Base-by-base conservation (phyloP, 768 basidiomycete genomes). In the Tephrocybe sp. region DNA sequence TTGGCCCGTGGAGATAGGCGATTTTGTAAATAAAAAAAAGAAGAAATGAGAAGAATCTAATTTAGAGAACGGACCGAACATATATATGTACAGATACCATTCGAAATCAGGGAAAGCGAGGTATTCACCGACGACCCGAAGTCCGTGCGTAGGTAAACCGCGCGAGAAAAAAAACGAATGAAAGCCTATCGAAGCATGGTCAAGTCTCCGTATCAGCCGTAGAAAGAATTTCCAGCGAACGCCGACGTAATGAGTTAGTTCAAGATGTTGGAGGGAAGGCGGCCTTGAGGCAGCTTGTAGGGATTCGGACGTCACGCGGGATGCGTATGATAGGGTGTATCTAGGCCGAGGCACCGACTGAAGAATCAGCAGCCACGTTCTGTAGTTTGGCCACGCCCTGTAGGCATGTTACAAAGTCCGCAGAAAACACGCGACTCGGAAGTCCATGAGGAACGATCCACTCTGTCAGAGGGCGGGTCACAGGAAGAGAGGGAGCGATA, bases 181-280 rank as follows among this genome's bases (percentile, higher is more conserved):
- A 34, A 34, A 12, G 15, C 15, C 7, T 27, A n/a, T 10, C 39
- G 41, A 29, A 27, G 24, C 18, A 27, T 15, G 41, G 23, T 22
- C n/a, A 29, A 29, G 33, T 34, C 41, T 42, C 41, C 41, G 41
- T 42, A 27, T 42, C 41, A 42, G 41, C 25, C 41, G 41, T 25
- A 42, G 41, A 25, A 25, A n/a, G 25, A 27, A 27, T 22, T 25
- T 13, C 29, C 16, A n/a, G 15, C 41, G 41, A 25, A 12, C 6
- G 10, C 11, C 41, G 23, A 42, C 41, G 41, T 42, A 42, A 42
- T 13, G 24, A 42, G 41, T 22, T 42, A 42, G 25, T 11, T 23
- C 39, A 40, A 23, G 23, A 12, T 23, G 41, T 27, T 2, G 23
- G 2, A 22, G 5, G 23, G 2, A 22, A 15, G 23, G 24, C 22